Percentiles rank a stretch among this genome's conserved stretches.
These are phyloP conservation scores for Borovskyia barvae DNA, from an alignment of 208 protist genomes.

Conservation along the genomic window DNA sequence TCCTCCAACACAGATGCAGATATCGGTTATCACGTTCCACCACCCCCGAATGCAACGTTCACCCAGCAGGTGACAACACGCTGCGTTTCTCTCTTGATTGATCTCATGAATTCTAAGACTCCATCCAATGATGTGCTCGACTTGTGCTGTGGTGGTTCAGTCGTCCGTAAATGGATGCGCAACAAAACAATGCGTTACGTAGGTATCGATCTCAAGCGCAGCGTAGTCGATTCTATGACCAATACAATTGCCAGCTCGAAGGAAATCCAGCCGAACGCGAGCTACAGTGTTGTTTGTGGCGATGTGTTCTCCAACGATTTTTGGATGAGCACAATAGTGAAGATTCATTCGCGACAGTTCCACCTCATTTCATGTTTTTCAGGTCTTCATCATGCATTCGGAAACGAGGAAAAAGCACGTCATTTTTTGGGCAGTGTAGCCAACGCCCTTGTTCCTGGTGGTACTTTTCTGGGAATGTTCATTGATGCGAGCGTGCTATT, in stretches of 20 bases:
- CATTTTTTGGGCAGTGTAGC: constrained; percentile 72
- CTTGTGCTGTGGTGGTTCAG: constrained; percentile 77
- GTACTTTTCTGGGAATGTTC: constrained; percentile 74
- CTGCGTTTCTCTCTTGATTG: constrained; percentile 74
- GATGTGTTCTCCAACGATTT: constrained; percentile 78
- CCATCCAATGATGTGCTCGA: constrained; percentile 85
- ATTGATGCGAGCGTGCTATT: constrained; percentile 64
- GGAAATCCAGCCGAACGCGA: constrained; percentile 35
- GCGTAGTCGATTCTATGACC: constrained; percentile 44
- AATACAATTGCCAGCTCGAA: constrained; percentile 38
- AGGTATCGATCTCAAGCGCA: constrained; percentile 72
- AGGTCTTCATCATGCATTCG: constrained; percentile 76
- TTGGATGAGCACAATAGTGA: constrained; percentile 68
- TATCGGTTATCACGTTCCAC: constrained; percentile 72
- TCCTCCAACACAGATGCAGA: constrained; percentile 60
- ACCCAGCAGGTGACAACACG: constrained; percentile 70
- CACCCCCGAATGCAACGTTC: constrained; percentile 70
- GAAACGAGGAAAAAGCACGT: constrained; percentile 51
- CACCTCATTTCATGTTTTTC: constrained; percentile 77
- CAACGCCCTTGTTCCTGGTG: constrained; percentile 79
- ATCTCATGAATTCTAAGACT: constrained; percentile 63
- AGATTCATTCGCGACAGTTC: constrained; percentile 82
- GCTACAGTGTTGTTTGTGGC: constrained; percentile 73
- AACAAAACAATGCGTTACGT: constrained; percentile 75
- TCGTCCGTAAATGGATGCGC: constrained; percentile 84